Evolutionary conservation across 139 green algal genomes (phyloP), one percentile per base, ranked within the genome.

Genomic region (Coelastrella sp.): DNA sequence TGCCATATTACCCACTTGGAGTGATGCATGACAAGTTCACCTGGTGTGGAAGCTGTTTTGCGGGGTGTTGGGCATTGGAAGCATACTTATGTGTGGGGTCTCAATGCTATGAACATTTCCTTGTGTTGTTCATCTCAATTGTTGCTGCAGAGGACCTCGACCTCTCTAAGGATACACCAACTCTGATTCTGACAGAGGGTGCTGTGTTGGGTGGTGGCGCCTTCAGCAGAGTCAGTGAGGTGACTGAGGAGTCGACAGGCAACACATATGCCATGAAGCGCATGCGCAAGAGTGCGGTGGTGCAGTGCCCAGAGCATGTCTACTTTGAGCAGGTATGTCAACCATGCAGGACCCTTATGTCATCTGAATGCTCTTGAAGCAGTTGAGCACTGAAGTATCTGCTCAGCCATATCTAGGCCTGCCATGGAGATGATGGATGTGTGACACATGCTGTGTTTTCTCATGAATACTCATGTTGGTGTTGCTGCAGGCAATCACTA

Each of bases 301-400:
- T 97, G 89, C 95, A 98, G 91, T 99, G 97, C 94, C 95, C 97
- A 0, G 97, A 99, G 93, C 98, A 99, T 91, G 95, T 99, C 0
- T 99, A 97, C 85, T 99, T 96, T 92, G 98, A 99, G 93, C 97
- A 99, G 93, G 92, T 91, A 63, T 7, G 87, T 70, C 5, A 15
- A 4, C 14, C 12, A 15, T 20, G 11, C 12, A 70, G 14, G 63
- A 20, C 63, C 63, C 63, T 12, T 70, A 70, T 49, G 35, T 49
- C 35, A 3, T 49, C 35, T 49, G 35, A 49, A 49, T 49, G 35
- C 3, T 3, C 35, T 49, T 49, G 35, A 49, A 20, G 63, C 63
- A 70, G 11, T 12, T 4, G 63, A 70, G 14, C 63, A 70, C 63
- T 70, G 63, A 49, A 49, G 35, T 49, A 49, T n/a, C n/a, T n/a